phyloP scores from a whole-genome alignment of 2,329 filamentous ascomycete genomes.

The Aureobasidium sp. region DNA sequence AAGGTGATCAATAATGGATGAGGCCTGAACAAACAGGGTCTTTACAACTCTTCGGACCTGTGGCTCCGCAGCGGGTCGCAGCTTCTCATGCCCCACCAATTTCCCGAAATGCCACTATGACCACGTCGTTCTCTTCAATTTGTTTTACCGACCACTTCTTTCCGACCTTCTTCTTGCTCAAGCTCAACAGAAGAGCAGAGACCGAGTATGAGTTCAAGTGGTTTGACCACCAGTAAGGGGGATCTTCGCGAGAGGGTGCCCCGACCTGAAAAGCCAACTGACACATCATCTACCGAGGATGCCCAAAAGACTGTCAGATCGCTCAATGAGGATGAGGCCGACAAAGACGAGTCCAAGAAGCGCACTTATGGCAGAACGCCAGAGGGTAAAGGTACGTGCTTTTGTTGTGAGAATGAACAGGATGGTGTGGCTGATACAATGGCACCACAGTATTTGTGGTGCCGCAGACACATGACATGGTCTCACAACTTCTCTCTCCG shows the following conservation, averaged over 20 bases:
- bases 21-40: background rate
- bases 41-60: background rate
- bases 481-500: slow-evolving; percentile 90
- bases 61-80: slow-evolving; percentile 12
- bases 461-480: slow-evolving; percentile 96
- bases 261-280: slow-evolving; percentile 23
- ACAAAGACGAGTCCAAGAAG: slow-evolving; percentile 48
- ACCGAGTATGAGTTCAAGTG: background rate
- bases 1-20: background rate
- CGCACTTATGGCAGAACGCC: slow-evolving; percentile 90
- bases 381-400: slow-evolving; percentile 72
- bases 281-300: slow-evolving; percentile 29
- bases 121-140: background rate
- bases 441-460: slow-evolving; percentile 74
- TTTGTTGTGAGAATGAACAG: background rate
- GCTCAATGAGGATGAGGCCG: slow-evolving; percentile 42
- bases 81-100: slow-evolving; percentile 10
- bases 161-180: background rate
- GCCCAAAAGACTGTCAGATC: slow-evolving; percentile 43
- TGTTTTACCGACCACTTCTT: background rate
- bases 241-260: background rate
- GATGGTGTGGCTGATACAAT: background rate
- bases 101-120: slow-evolving; percentile 10
- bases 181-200: background rate
- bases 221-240: background rate